phyloP scores from a whole-genome alignment of 306 rosid species.

The Crotalaria pallida region DNA sequence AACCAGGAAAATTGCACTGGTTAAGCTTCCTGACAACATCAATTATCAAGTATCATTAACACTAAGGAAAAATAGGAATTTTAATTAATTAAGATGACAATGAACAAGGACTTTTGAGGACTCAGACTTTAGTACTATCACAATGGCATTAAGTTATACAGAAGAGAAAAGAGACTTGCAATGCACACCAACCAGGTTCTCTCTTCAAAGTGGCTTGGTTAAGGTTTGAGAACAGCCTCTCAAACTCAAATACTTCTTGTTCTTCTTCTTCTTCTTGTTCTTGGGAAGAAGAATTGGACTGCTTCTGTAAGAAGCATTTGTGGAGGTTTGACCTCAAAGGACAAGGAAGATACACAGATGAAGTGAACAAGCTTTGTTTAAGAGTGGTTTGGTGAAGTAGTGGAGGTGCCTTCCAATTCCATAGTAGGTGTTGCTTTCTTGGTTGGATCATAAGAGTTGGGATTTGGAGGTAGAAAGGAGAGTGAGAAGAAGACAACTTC shows the following conservation, averaged over 20 bases:
- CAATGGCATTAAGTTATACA: background rate
- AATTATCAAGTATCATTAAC: too few relatives aligned
- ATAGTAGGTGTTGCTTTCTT: slow-evolving; percentile 14
- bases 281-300: slow-evolving; percentile 22
- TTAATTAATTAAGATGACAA: background rate
- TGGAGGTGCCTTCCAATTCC: background rate
- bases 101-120: background rate
- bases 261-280: slow-evolving; percentile 7
- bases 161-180: background rate
- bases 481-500: slow-evolving; percentile 3
- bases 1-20: slow-evolving; percentile 62
- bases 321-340: slow-evolving; percentile 13
- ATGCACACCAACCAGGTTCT: slow-evolving; percentile 60
- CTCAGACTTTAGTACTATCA: background rate
- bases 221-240: slow-evolving; percentile 68
- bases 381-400: slow-evolving; percentile 12
- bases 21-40: slow-evolving; percentile 50
- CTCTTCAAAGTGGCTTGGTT: slow-evolving; percentile 64
- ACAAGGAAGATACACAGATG: slow-evolving; percentile 4
- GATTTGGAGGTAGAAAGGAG: slow-evolving; percentile 13
- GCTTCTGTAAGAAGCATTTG: slow-evolving; percentile 37
- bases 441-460: slow-evolving; percentile 11
- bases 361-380: background rate
- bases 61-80: too few relatives aligned
- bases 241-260: slow-evolving; percentile 27